Percentiles rank a stretch among this genome's conserved stretches.
phyloP scores from a whole-genome alignment of 805 yeast genomes.

The Nakazawaea wickerhamii region DNA sequence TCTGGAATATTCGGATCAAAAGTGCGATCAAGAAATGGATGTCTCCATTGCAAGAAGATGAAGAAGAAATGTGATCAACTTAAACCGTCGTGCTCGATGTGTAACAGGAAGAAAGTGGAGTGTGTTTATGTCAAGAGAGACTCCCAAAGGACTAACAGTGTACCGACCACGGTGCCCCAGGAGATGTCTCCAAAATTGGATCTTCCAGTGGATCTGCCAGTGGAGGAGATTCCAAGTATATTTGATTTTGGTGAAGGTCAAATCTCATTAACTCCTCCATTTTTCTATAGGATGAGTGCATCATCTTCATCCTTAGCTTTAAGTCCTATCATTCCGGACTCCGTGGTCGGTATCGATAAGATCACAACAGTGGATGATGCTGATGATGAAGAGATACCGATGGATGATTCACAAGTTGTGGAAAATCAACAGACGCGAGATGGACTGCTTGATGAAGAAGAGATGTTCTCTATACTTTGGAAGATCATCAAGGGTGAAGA shows the following conservation, averaged over 20 bases:
- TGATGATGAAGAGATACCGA: conserved; percentile 16
- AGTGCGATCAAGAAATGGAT: conserved; percentile 51
- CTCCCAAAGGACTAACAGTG: background rate
- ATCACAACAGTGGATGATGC: no score
- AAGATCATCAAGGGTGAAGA: conserved; percentile 3
- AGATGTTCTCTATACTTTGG: background rate
- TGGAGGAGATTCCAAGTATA: no score
- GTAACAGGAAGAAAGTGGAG: conserved; percentile 36
- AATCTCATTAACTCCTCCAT: no score
- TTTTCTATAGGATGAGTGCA: no score
- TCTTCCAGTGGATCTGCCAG: no score
- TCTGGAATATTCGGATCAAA: conserved; percentile 25
- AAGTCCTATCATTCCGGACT: no score
- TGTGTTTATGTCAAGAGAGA: conserved; percentile 49
- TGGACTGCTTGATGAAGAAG: conserved; percentile 21
- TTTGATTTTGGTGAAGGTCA: no score
- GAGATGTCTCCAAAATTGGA: no score
- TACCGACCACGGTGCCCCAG: no score
- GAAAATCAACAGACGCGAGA: conserved; percentile 20
- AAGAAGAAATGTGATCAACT: conserved; percentile 67
- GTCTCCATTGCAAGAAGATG: conserved; percentile 54
- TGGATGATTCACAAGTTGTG: conserved; percentile 32
- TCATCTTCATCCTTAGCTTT: no score
- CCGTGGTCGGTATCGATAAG: no score
- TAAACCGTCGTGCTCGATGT: conserved; percentile 57